Percentiles rank a stretch among this genome's conserved stretches.
phyloP scores from a whole-genome alignment of 441 rosid species.

The Gossypium davidsonii region DNA sequence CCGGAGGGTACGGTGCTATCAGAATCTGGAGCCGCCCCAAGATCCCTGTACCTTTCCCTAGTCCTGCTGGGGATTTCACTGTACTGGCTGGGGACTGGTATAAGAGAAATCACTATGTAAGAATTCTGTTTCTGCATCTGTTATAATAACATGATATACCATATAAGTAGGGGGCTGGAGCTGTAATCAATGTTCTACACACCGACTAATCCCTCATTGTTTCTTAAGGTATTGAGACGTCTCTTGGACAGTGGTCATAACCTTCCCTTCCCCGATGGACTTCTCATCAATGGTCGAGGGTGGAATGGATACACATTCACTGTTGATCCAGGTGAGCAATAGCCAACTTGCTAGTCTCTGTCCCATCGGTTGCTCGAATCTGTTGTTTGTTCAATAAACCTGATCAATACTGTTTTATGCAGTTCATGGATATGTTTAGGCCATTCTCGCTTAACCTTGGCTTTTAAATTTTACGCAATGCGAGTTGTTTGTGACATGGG shows the following conservation, averaged over 20 bases:
- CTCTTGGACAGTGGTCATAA: constrained; percentile 39
- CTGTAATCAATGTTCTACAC: background rate
- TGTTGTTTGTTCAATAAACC: background rate
- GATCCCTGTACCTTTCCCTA: constrained; percentile 55
- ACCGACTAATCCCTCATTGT: background rate
- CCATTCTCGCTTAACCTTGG: background rate
- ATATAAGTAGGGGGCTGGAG: background rate
- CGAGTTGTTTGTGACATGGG: background rate
- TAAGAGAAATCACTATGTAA: constrained; percentile 49
- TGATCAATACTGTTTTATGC: background rate
- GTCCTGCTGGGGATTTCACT: constrained; percentile 43
- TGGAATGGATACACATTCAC: constrained; percentile 56
- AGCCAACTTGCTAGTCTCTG: background rate
- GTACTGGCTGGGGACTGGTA: constrained; percentile 65
- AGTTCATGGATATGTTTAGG: background rate
- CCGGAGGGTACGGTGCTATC: constrained; percentile 54
- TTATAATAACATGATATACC: background rate
- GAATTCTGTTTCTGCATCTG: constrained; percentile 12
- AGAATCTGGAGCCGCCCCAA: constrained; percentile 59
- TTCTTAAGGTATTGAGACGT: constrained; percentile 38
- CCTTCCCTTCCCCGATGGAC: constrained; percentile 52
- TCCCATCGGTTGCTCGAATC: background rate
- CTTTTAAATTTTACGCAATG: background rate
- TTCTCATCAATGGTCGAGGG: constrained; percentile 61
- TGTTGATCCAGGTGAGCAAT: constrained; percentile 44